Conservation (phyloP, 306 rosid genomes). For the cucumber (Cucumis sativus) region Cucumber_9930_V3 NC_026660.2:9995501-9996000, state of each 20-base stretch:
- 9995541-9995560: too few relatives aligned
- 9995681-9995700: background rate
- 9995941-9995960: background rate
- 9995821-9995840: background rate
- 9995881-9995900: slow-evolving; percentile 3
- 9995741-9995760: background rate
- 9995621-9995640: too few relatives aligned
- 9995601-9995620: too few relatives aligned
- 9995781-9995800: background rate
- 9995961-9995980: background rate
- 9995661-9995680: background rate
- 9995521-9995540: too few relatives aligned
- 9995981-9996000: background rate
- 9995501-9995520: too few relatives aligned
- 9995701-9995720: background rate
- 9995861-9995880: background rate
- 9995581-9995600: too few relatives aligned
- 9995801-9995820: background rate
- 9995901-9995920: slow-evolving; percentile 3
- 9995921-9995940: slow-evolving; percentile 2
- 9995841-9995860: background rate
- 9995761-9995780: background rate
- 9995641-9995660: too few relatives aligned
- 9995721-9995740: background rate
- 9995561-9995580: too few relatives aligned